Base-by-base conservation (phyloP, 768 basidiomycete species). In the Cystobasidium tubakii region DNA sequence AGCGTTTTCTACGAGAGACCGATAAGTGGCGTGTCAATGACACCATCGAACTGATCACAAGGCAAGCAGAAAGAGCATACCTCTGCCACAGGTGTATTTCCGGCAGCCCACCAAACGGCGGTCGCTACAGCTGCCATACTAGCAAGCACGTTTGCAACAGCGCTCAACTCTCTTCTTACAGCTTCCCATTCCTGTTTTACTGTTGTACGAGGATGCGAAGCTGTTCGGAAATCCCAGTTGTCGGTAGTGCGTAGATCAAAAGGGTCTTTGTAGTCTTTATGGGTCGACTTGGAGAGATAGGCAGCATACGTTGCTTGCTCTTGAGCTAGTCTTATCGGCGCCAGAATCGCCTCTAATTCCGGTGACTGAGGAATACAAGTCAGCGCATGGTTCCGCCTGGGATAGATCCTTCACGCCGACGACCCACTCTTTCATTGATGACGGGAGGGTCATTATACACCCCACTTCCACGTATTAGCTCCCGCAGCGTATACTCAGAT, bases 71-170 rank as follows among this genome's bases (percentile, higher is more conserved):
- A 23, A 31, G n/a, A 19, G 64, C 78, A n/a, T 31, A 79, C 78
- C 31, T 44, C 63, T 1, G 69, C 65, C 7, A 65, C 66, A 42
- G 73, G 66, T 34, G 66, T 44, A 31, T 73, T 76, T 0, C 77
- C 77, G 12, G 75, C 69, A 1, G 78, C 77, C 73, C 76, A 79
- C 76, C 75, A 78, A 2, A 77, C 73, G 0, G 66, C 75, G 0
- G 75, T 77, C 15, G 55, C 75, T 2, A 79, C 77, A 0, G 77
- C 77, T 4, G 42, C 42, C 77, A 78, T 77, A 54, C 76, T 77
- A 42, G 75, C 76, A 0, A 65, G 46, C 1, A 79, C 77, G 42
- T 79, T 79, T 23, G 75, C 50, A 54, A 79, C 75, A 29, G 79
- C 79, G 27, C 76, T 63, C 13, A 79, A 29, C 50, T 79, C 75